Evolutionary conservation across 2,329 filamentous ascomycete species (phyloP), one percentile per base, ranked within the genome.

Genomic region (Colletotrichum sp.): DNA sequence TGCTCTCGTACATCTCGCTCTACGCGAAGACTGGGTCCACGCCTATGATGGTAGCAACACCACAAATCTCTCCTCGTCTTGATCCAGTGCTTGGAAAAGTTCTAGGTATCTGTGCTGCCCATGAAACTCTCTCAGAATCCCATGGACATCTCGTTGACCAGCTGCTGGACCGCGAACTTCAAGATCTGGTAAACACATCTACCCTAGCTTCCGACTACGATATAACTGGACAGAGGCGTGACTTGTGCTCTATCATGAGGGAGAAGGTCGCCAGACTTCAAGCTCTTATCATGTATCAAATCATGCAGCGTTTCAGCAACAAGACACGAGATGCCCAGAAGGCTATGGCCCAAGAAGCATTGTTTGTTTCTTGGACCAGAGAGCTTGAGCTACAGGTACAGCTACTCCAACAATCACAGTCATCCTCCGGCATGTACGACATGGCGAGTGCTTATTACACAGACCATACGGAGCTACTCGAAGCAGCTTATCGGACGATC

Each of bases 1-100:
- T 73, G 66, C 71, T 73, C 18, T 73, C 71, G 16, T 73, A 70
- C 30, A 55, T 73, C 26, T 69, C 71, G 4, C 28, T 73, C 8
- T 73, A 69, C 21, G 65, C 71, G 16, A 69, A 7, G 21, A 28
- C 39, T 13, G 71, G 71, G 7, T 52, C 65, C 6, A 63, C 65
- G 16, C 71, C 55, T 6, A 57, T 69, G 28, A 39, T 26, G 8
- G 13, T 30, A 28, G 15, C n/a, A 8, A 32, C 30, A 9, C 28
- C 9, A 10, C 6, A n/a, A 5, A 24, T 5, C 9, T 21, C 21
- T 18, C 6, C 21, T 13, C 12, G 21, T 16, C 18, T 70, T 4
- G 28, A 39, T 5, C 57, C 65, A n/a, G 65, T 68, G 2, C 71
- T 73, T 9, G 26, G 7, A 28, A 73, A 60, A 13, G 70, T 65